Evolutionary conservation across 257 asterid genomes (phyloP), one percentile per base, ranked within the genome.

Genomic region (Solanum appendiculatum): DNA sequence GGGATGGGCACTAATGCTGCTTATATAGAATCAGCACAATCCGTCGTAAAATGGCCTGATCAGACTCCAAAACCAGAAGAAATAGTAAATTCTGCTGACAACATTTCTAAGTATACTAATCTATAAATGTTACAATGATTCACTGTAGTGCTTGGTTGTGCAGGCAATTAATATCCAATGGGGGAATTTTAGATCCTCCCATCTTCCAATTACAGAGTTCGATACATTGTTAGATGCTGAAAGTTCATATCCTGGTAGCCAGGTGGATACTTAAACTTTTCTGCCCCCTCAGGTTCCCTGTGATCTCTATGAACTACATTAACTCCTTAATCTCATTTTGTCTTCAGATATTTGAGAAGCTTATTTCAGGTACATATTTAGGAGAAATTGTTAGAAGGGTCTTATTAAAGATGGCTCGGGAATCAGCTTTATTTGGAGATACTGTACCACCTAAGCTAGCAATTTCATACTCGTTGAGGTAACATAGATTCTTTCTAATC

Each of bases 301-400:
- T 81, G 44, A 29, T 29, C 68, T 18, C 44, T 16, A 8, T 56
- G 8, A 68, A 7, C 84, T 5, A 58, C 34, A 78, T 68, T 83
- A 63, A 69, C 81, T 46, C 20, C 18, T 86, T 44, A 86, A 83
- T 86, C 83, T 56, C 82, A 54, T 87, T 89, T 58, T 86, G 81
- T 51, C 86, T 63, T 60, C 95, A 95, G 98, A 89, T 88, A 58
- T 95, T 94, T 85, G 98, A 94, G 90, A 95, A 95, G 94, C 94
- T 95, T 85, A 91, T 92, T 87, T 93, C 98, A 39, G 96, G 97
- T 58, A 87, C 92, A 94, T 93, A 92, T 88, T 87, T 95, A 81
- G 98, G 98, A 78, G 98, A 95, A 93, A 92, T 94, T 86, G 98
- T 94, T n/a, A 90, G 98, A 88, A 91, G 93, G 83, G 93, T 95